Percentiles rank a stretch among this genome's conserved stretches.
phyloP scores from a whole-genome alignment of 805 yeast species.

The Hanseniaspora singularis region DNA sequence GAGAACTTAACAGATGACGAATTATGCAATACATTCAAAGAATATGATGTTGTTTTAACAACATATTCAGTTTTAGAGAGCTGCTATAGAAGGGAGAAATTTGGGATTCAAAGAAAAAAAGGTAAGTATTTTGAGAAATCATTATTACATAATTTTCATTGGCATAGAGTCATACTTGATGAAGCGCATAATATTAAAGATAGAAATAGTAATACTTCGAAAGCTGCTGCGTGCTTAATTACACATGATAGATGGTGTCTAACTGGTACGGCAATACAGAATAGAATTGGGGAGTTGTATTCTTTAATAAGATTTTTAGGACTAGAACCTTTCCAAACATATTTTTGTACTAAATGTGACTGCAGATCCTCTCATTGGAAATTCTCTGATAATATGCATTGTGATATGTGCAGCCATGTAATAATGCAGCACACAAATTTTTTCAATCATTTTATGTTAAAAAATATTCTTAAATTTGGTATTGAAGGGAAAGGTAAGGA shows the following conservation, averaged over 20 bases:
- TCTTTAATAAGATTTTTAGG: conserved; percentile 77
- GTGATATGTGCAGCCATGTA: conserved; percentile 78
- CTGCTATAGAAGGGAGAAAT: conserved; percentile 64
- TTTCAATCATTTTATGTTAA: conserved; percentile 90
- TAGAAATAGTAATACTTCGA: conserved; percentile 83
- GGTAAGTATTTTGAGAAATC: conserved; percentile 64
- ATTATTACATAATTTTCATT: conserved; percentile 57
- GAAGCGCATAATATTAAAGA: conserved; percentile 98
- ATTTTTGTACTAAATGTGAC: conserved; percentile 87
- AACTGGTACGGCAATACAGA: conserved; percentile 93
- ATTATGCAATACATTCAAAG: conserved; percentile 29
- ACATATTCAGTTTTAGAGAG: conserved; percentile 89
- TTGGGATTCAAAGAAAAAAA: conserved; percentile 68
- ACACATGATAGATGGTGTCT: conserved; percentile 80
- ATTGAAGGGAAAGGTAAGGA: conserved; percentile 67
- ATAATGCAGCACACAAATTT: conserved; percentile 93
- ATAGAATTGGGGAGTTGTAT: conserved; percentile 91
- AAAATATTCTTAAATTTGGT: conserved; percentile 81
- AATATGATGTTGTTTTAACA: conserved; percentile 73
- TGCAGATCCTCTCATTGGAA: conserved; percentile 77
- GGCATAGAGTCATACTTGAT: conserved; percentile 79
- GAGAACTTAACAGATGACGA: conserved; percentile 49
- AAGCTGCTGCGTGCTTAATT: conserved; percentile 67
- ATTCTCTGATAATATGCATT: conserved; percentile 69
- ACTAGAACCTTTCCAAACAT: conserved; percentile 74